Evolutionary conservation across 768 basidiomycete genomes (phyloP), one percentile per base, ranked within the genome.

Genomic region (Boletus sp.): DNA sequence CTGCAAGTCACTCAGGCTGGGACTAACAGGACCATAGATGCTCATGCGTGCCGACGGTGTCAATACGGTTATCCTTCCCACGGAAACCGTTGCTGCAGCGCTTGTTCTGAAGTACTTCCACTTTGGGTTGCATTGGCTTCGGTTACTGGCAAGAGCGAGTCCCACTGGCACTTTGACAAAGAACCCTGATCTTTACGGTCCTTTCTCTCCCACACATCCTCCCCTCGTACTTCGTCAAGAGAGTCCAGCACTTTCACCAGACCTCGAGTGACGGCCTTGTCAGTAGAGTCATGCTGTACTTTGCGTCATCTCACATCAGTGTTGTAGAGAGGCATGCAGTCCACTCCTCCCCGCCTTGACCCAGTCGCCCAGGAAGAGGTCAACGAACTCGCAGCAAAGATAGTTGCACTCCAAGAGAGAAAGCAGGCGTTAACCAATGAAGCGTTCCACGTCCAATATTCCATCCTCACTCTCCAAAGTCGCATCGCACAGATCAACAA

Each of bases 401-500:
- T 71, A 50, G 46, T 55, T 2, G 47, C 42, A 7, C 58, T 71
- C 12, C 58, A 73, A 60, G 63, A 52, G 46, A 55, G 60, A 50
- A 69, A 59, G 37, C 62, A 63, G 29, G 61, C 36, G 1, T 42
- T 71, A 32, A 55, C 63, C 2, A 59, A 59, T 10, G 66, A 73
- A 42, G 63, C 68, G 0, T 70, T 63, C 53, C 56, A 59, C 2
- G 64, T 71, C 46, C 64, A 71, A 33, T 56, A 58, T 36, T 64
- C 70, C 37, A 70, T 71, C 47, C 66, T 64, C 49, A 58, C 50
- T 5, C 64, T 73, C 44, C 70, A 71, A 51, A 68, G 70, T 46
- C 70, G 70, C 53, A 70, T 68, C 47, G 70, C 70, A 30, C 70
- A 64, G 35, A 73, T 71, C 58, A 66, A 64, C 37, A 71, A 71